Base-by-base conservation (phyloP, 257 asterid genomes). In the Avicennia marina region DNA sequence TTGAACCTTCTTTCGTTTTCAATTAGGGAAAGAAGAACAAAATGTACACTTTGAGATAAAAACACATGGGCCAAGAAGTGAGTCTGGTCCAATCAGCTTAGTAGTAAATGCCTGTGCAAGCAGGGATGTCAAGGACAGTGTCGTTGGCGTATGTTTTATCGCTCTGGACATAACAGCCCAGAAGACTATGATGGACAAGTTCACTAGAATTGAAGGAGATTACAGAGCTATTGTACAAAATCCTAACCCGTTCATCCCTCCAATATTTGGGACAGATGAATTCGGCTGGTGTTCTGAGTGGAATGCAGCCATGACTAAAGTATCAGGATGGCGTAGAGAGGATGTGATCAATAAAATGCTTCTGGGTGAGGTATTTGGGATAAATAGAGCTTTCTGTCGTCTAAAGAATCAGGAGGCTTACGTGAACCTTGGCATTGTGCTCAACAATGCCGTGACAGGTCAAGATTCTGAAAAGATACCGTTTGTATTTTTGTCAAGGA, bases 201-300 rank as follows among this genome's bases (percentile, higher is more conserved):
- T 91, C 77, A 91, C 96, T 16, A 66, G 85, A 77, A 88, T 91
- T 13, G 89, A 88, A 78, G 98, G 98, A 9, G 98, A 91, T 68
- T 89, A 91, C 68, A 74, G 69, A 60, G 85, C 96, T 19, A 91
- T 88, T 40, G 63, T 88, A n/a, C 97, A 91, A 61, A 91, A 83
- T 54, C 98, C 90, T 1, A 86, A 80, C 77, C 97, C 90, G 0
- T 63, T 91, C 69, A 89, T 91, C 72, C 98, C 98, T 8, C 95
- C 97, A 16, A 88, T 86, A 65, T 91, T 91, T 38, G 98, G 95
- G 33, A 78, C 90, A 0, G 97, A 91, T 46, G 97, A 85, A 56
- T 86, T 91, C 13, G 96, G 96, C 15, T 88, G 98, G 98, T 88
- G 98, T 58, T 78, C 94, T 1, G 97, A 88, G 70, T 91, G 98